Conservation (phyloP, 495 filamentous ascomycete genomes). For the Neurospora intermedia region DNA sequence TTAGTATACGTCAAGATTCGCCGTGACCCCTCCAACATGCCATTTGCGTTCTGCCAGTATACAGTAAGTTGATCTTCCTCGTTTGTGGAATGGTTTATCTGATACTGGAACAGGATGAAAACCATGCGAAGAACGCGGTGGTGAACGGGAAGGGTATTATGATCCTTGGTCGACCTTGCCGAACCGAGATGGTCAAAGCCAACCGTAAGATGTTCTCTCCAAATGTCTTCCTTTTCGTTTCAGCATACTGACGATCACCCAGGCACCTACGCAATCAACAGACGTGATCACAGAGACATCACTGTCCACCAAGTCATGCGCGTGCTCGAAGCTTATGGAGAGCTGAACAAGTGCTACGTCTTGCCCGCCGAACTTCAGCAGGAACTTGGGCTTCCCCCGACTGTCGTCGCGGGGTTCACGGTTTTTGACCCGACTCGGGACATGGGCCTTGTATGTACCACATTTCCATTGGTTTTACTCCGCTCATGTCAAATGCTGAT, state of each 20-base stretch:
- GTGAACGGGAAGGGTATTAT: slow-evolving; percentile 31
- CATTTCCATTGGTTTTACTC: background rate
- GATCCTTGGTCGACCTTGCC: slow-evolving; percentile 47
- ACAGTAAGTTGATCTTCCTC: slow-evolving; percentile 32
- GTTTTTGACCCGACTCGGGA: slow-evolving; percentile 32
- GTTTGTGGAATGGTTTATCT: background rate
- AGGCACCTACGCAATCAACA: slow-evolving; percentile 44
- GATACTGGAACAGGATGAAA: slow-evolving; percentile 17
- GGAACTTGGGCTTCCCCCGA: slow-evolving; percentile 26
- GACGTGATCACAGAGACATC: slow-evolving; percentile 26
- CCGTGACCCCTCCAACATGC: slow-evolving; percentile 46
- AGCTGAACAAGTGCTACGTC: slow-evolving; percentile 21
- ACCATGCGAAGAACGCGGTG: slow-evolving; percentile 41
- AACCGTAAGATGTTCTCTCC: slow-evolving; percentile 32
- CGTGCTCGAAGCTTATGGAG: slow-evolving; percentile 32
- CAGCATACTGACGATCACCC: slow-evolving; percentile 5
- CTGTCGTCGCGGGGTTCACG: slow-evolving; percentile 41
- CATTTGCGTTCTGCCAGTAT: slow-evolving; percentile 54
- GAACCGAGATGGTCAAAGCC: slow-evolving; percentile 45
- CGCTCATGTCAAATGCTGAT: slow-evolving; percentile 10
- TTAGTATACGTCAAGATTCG: slow-evolving; percentile 52
- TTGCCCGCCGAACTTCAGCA: slow-evolving; percentile 16
- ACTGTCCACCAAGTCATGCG: slow-evolving; percentile 31
- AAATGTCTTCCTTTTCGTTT: background rate
- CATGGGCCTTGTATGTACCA: slow-evolving; percentile 27